phyloP scores from a whole-genome alignment of 2,329 filamentous ascomycete genomes.

The Penicillium sp. region DNA sequence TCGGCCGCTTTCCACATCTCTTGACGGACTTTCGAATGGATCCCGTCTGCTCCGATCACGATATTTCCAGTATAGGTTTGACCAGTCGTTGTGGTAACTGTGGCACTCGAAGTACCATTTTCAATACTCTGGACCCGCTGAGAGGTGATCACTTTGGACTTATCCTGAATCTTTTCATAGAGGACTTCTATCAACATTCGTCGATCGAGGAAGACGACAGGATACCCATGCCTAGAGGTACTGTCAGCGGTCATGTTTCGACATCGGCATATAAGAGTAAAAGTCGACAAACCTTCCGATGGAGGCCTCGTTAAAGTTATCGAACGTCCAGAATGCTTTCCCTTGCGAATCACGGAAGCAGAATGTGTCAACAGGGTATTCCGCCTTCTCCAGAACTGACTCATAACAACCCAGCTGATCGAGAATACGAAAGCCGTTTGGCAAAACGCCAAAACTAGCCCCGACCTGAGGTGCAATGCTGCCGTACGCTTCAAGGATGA shows the following conservation, averaged over 20 bases:
- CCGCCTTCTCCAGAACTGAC: constrained; percentile 12
- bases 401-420: constrained; percentile 50
- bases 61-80: constrained; percentile 29
- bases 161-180: constrained; percentile 25
- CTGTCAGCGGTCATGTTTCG: background rate
- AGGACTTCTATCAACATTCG: constrained; percentile 25
- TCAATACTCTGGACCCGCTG: constrained; percentile 13
- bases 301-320: background rate
- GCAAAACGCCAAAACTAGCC: constrained; percentile 47
- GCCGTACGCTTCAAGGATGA: constrained; percentile 43
- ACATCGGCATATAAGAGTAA: background rate
- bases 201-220: constrained; percentile 23
- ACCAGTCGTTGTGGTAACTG: constrained; percentile 14
- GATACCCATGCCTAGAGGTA: constrained; percentile 21
- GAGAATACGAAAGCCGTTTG: constrained; percentile 47
- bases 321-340: constrained; percentile 3
- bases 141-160: constrained; percentile 17
- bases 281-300: constrained; percentile 1
- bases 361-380: constrained; percentile 10
- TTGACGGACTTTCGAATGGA: constrained; percentile 38
- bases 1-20: constrained; percentile 31
- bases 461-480: constrained; percentile 48
- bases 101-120: background rate
- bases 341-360: constrained; percentile 7
- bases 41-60: constrained; percentile 45